These are phyloP conservation scores for Bryum argenteum DNA, from an alignment of 225 moss, liverwort and hornwort species.

Conservation along the genomic window DNA sequence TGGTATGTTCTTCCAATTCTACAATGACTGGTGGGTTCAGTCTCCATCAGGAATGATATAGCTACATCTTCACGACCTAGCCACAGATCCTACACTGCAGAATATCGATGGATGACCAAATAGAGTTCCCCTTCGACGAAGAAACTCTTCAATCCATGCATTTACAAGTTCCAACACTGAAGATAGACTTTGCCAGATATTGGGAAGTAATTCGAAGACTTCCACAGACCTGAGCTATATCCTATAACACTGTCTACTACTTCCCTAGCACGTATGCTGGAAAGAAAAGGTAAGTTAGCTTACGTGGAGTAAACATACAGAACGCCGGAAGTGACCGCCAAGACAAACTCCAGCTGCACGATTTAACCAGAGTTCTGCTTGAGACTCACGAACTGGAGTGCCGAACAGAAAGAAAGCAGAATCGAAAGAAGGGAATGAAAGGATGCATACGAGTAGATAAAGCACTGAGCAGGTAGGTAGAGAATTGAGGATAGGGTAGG, in stretches of 20 bases:
- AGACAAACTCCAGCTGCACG: conserved; percentile 48
- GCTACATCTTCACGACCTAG: too few relatives aligned
- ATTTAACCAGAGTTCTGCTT: background rate
- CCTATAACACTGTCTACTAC: background rate
- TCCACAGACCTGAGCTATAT: too few relatives aligned
- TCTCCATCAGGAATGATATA: too few relatives aligned
- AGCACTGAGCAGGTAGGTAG: background rate
- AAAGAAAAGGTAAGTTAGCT: conserved; percentile 20
- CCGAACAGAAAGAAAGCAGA: background rate
- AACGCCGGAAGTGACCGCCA: conserved; percentile 40
- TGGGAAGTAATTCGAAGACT: too few relatives aligned
- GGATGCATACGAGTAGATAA: background rate
- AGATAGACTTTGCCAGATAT: too few relatives aligned
- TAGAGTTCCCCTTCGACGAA: too few relatives aligned
- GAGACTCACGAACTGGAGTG: background rate
- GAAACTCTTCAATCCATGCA: too few relatives aligned
- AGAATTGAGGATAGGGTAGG: background rate
- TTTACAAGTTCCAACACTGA: too few relatives aligned
- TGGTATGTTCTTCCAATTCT: too few relatives aligned
- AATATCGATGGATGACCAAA: too few relatives aligned
- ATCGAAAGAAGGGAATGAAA: background rate
- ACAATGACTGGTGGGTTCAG: too few relatives aligned
- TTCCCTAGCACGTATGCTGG: background rate
- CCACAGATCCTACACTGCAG: too few relatives aligned
- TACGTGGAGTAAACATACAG: conserved; percentile 61